phyloP scores from a whole-genome alignment of 2,329 filamentous ascomycete species.

The Penicillium sp. region DNA sequence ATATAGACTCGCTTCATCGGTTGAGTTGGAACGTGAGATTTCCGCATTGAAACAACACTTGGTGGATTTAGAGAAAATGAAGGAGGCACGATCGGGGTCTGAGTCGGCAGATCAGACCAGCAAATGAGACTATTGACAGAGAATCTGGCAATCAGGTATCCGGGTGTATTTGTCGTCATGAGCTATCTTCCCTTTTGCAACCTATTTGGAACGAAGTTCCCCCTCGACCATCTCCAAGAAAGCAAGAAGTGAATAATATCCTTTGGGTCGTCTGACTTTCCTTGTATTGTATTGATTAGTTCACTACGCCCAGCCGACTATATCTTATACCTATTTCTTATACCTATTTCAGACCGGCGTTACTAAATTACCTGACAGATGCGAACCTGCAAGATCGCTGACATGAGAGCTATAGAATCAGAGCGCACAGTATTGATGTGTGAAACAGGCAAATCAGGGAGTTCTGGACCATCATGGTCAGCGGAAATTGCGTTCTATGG shows the following conservation, averaged over 20 bases:
- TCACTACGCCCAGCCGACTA: no score
- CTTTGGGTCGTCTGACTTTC: background rate
- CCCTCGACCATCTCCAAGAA: no score
- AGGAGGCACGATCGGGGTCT: slow-evolving; percentile 1
- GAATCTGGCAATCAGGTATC: no score
- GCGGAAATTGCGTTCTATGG: background rate
- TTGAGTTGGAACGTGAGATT: slow-evolving; percentile 33
- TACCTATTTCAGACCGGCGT: background rate
- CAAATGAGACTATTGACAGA: background rate
- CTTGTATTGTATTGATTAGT: background rate
- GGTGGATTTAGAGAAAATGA: slow-evolving; percentile 9
- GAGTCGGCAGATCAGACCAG: background rate
- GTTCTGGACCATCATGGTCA: background rate
- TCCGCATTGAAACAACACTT: slow-evolving; percentile 17
- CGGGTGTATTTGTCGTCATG: background rate
- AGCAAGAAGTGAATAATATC: background rate
- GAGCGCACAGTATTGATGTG: background rate
- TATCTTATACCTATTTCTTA: no score
- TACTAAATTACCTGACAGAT: background rate
- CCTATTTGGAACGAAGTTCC: background rate
- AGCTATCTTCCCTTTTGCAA: background rate
- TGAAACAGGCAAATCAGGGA: background rate
- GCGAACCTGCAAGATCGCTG: background rate
- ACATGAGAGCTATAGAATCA: background rate
- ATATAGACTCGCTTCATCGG: slow-evolving; percentile 24